Evolutionary conservation across 331 rosid genomes (phyloP), one percentile per base, ranked within the genome.

Genomic region (Rhamnella rubrinervis): DNA sequence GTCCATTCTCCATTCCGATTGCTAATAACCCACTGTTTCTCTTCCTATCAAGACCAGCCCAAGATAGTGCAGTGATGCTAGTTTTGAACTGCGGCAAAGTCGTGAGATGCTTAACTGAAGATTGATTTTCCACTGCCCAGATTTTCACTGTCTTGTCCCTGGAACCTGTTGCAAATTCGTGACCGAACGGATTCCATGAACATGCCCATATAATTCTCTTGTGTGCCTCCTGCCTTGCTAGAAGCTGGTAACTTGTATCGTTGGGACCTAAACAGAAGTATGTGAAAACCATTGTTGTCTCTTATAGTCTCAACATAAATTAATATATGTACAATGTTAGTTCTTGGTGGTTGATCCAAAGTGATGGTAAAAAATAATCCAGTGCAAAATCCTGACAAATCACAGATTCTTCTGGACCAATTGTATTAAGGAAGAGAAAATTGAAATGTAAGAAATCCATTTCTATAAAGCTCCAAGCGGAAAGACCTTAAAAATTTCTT

Each of bases 141-240:
- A 91, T 86, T 81, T 95, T 95, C 56, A 91, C 96, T 0, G 81
- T 82, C 68, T 89, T 95, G 82, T 91, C 97, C 68, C 99, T 79
- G 1, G 99, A 95, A 50, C 96, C 97, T 5, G 97, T 95, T 23
- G 96, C 99, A 35, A 95, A 95, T 81, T 95, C 97, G 9, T 91
- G 79, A 55, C 97, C 86, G 6, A 80, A 63, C 20, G 96, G 97
- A 73, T 95, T 95, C 99, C 99, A 95, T 68, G 93, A 85, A 70
- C 99, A 95, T n/a, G 99, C 78, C 97, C 99, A 87, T 84, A 91
- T 91, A 53, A 95, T 95, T 71, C 99, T 91, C 84, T 88, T 91
- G 82, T 95, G 99, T 66, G 96, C 97, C 70, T 95, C 99, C 39
- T 89, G 93, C 80, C 86, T 81, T 0, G 85, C 75, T 38, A 91